Evolutionary conservation across 164 flowering plant genomes (phyloP), one percentile per base, ranked within the genome.

Genomic region (Litsea cubeba): DNA sequence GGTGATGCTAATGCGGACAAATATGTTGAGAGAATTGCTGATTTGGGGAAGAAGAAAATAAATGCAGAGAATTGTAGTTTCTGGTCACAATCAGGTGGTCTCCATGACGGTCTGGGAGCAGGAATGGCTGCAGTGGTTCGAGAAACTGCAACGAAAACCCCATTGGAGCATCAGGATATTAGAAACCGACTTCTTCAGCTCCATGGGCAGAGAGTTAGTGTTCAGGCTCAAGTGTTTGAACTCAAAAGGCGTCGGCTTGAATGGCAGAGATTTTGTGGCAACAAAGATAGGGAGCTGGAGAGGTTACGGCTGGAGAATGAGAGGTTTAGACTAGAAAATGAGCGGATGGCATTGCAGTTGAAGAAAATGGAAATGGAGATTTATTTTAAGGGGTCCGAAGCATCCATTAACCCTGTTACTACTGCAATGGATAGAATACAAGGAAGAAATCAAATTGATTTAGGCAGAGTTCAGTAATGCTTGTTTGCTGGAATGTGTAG

Each of bases 211-310:
- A 82, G 76, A 46, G 76, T 87, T 8, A 57, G 68, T 67, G 70
- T 85, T 50, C 83, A 84, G 72, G 87, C 79, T 20, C 85, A 85
- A 72, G 77, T 83, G 3, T 80, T 87, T 28, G 85, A 88, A 62
- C 78, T 87, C 68, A 88, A 90, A 82, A 85, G 80, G 74, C 87
- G 76, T 50, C 79, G 79, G 1, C 79, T 86, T 60, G 83, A 87
- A 76, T 88, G 94, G 94, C 78, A 77, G 62, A 83, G 86, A 69
- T 86, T 85, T 63, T 71, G 90, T 79, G 76, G 80, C 76, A 85
- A 86, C 81, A 86, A 88, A 80, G 86, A 86, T 71, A 76, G 80
- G 84, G 90, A 86, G 74, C 65, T 90, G 72, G 91, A 88, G 84
- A 82, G 77, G 66, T 50, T 83, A 79, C 85, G 84, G 80, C 62